A percentile compares a stretch with the other conserved stretches of the same genome.
Conservation (phyloP, 768 basidiomycete genomes). For the Podaxis pistillaris region DNA sequence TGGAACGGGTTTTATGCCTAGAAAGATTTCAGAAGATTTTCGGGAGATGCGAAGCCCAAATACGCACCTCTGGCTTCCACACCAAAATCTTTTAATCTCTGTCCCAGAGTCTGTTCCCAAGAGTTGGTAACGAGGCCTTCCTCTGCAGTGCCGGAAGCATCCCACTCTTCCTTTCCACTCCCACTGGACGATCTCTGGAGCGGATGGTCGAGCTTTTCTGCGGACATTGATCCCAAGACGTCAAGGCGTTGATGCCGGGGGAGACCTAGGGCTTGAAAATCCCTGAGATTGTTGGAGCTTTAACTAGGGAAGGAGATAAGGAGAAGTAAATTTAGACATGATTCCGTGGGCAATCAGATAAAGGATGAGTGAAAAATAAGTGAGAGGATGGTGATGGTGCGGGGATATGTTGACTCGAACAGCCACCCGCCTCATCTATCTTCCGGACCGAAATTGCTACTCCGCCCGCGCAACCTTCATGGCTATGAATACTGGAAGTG, state of each 20-base stretch:
- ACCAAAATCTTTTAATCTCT: conserved; percentile 20
- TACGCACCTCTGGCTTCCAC: conserved; percentile 33
- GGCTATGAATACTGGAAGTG: no score
- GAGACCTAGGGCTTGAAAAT: not conserved
- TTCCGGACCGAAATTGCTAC: no score
- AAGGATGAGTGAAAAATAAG: not conserved
- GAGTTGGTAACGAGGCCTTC: not conserved
- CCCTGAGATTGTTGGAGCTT: not conserved
- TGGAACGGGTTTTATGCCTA: conserved; percentile 58
- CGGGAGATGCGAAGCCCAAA: not conserved
- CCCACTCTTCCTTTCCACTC: not conserved
- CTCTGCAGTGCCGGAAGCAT: not conserved
- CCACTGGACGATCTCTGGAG: not conserved
- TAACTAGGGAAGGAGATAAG: not conserved
- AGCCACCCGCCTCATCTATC: no score
- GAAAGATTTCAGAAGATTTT: not conserved
- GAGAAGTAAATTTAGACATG: not conserved
- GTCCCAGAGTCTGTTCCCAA: not conserved
- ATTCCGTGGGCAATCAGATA: not conserved
- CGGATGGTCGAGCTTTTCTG: not conserved
- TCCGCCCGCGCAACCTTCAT: no score
- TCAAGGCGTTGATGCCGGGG: not conserved
- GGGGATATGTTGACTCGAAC: no score
- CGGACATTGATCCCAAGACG: not conserved
- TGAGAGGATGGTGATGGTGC: not conserved